Conservation (phyloP, 768 basidiomycete genomes). For the Fomitopsis serialis region DNA sequence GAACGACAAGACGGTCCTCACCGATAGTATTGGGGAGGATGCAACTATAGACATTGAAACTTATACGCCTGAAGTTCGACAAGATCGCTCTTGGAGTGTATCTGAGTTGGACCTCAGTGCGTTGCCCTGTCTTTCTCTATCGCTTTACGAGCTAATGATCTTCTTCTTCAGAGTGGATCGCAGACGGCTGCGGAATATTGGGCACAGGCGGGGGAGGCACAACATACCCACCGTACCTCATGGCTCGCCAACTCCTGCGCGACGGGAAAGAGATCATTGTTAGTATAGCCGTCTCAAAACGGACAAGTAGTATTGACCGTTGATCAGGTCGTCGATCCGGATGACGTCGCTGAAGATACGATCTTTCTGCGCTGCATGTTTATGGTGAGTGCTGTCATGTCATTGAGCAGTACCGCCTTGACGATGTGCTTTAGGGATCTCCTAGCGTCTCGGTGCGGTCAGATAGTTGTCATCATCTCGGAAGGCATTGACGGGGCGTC, state of each 20-base stretch:
- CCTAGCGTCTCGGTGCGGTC: slow-evolving; percentile 20
- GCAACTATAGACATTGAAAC: slow-evolving; percentile 10
- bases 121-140: slow-evolving; percentile 27
- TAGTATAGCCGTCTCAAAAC: background rate
- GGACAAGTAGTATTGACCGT: too few species aligned
- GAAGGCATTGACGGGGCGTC: too few species aligned
- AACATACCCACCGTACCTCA: slow-evolving; percentile 46
- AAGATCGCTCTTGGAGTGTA: slow-evolving; percentile 14
- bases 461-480: background rate
- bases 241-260: slow-evolving; percentile 46
- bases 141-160: slow-evolving; percentile 19
- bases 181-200: slow-evolving; percentile 57
- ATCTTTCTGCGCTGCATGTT: slow-evolving; percentile 21
- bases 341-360: slow-evolving; percentile 37
- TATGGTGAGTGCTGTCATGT: slow-evolving; percentile 13
- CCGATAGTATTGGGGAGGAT: background rate
- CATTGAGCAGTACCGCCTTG: background rate
- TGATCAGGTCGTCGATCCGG: slow-evolving; percentile 23
- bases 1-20: slow-evolving; percentile 3
- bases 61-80: slow-evolving; percentile 16
- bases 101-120: slow-evolving; percentile 25
- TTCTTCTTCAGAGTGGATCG: slow-evolving; percentile 44
- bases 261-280: slow-evolving; percentile 30
- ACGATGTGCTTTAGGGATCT: slow-evolving; percentile 13
- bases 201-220: slow-evolving; percentile 65